Evolutionary conservation across 345 rosid genomes (phyloP).

Genomic region (Salix suchowensis): DNA sequence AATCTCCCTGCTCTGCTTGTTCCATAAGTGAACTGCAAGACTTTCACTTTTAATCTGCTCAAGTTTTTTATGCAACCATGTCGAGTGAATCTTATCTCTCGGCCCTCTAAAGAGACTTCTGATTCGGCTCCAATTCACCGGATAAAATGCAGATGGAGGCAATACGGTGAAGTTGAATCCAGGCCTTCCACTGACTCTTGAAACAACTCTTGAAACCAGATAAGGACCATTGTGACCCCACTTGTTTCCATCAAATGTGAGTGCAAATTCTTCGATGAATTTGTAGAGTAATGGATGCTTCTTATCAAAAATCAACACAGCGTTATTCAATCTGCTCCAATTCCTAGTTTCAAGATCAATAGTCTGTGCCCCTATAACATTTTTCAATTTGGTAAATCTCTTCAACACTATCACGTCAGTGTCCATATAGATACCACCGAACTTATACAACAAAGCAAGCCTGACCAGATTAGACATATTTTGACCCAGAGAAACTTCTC

Average conservation of each 20-base stretch:
- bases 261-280: conserved; percentile 77
- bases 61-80: conserved; percentile 44
- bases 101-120: conserved; percentile 49
- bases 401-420: conserved; percentile 63
- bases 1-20: conserved; percentile 66
- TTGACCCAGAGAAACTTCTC: conserved; percentile 78
- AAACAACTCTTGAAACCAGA: conserved; percentile 73
- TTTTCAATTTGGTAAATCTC: conserved; percentile 45
- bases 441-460: conserved; percentile 70
- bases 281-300: conserved; percentile 64
- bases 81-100: conserved; percentile 35
- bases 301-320: conserved; percentile 73
- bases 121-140: conserved; percentile 71
- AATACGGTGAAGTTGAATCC: conserved; percentile 54
- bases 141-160: conserved; percentile 85
- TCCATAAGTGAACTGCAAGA: conserved; percentile 77
- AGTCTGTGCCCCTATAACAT: conserved; percentile 76
- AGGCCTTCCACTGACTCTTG: conserved; percentile 35
- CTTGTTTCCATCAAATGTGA: conserved; percentile 77
- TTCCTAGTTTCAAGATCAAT: conserved; percentile 47
- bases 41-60: conserved; percentile 43
- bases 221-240: conserved; percentile 99
- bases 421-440: conserved; percentile 77
- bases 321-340: conserved; percentile 87
- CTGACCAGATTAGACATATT: conserved; percentile 80